Conservation (phyloP, 495 filamentous ascomycete species). For the Lentithecium fluviatile region DNA sequence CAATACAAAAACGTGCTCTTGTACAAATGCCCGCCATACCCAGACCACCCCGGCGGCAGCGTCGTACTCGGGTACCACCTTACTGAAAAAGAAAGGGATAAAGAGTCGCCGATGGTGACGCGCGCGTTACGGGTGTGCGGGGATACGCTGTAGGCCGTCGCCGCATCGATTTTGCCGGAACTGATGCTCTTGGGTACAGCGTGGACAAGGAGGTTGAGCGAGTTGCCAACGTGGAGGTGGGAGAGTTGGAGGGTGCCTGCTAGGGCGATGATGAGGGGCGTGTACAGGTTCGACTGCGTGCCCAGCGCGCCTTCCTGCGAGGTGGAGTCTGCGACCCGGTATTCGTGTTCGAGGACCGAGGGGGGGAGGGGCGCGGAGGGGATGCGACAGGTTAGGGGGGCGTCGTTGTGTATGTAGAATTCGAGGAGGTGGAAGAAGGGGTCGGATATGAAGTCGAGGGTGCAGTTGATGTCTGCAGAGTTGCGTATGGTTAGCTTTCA, state of each 20-base stretch:
- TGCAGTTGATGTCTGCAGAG: constrained; percentile 78
- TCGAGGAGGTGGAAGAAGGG: constrained; percentile 95
- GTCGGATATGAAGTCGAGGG: constrained; percentile 79
- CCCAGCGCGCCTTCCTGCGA: constrained; percentile 37
- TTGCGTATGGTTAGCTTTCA: too few species aligned
- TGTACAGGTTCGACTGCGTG: constrained; percentile 52
- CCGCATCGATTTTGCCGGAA: constrained; percentile 75
- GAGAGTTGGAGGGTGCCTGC: constrained; percentile 83
- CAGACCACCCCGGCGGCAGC: constrained; percentile 55
- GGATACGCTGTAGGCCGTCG: constrained; percentile 80
- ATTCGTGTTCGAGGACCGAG: constrained; percentile 26
- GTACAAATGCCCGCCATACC: constrained; percentile 65
- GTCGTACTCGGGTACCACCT: constrained; percentile 79
- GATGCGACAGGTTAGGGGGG: constrained; percentile 86
- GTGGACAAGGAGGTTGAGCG: constrained; percentile 84
- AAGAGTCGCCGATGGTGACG: constrained; percentile 81
- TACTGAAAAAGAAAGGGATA: constrained; percentile 77
- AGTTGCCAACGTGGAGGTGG: constrained; percentile 87
- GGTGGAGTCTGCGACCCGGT: constrained; percentile 21
- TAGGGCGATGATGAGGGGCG: constrained; percentile 75
- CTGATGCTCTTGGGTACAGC: constrained; percentile 53
- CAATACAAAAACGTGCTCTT: constrained; percentile 66
- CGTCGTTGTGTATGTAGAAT: constrained; percentile 97
- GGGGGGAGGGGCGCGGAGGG: constrained; percentile 66
- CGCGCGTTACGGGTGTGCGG: constrained; percentile 56